Percentiles rank a stretch among this genome's conserved stretches.
These are phyloP conservation scores for Aegilops tauschii DNA, from an alignment of 176 grass and related monocot genomes.

Conservation along the genomic window DNA sequence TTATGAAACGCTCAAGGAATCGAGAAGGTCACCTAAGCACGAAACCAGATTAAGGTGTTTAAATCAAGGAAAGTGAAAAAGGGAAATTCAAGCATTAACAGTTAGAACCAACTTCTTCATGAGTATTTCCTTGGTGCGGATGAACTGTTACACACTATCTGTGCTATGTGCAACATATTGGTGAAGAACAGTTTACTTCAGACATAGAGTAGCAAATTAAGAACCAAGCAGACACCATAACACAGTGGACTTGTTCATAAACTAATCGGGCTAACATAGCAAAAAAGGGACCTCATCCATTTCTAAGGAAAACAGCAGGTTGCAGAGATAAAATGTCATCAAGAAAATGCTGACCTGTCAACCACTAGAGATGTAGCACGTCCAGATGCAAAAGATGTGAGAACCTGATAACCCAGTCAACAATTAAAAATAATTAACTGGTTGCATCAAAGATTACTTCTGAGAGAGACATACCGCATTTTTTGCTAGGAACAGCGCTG, in stretches of 20 bases:
- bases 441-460: constrained; percentile 17
- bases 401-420: constrained; percentile 56
- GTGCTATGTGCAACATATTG: not conserved
- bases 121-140: not conserved
- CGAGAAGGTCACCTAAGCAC: not conserved
- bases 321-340: not conserved
- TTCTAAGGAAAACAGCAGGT: not conserved
- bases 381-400: constrained; percentile 99
- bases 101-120: not conserved
- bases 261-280: constrained; percentile 7
- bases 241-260: not conserved
- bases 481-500: constrained; percentile 90
- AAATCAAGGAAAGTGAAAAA: constrained; percentile 8
- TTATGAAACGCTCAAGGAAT: constrained; percentile 20
- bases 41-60: not conserved
- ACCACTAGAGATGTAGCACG: constrained; percentile 95
- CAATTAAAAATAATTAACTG: constrained; percentile 42
- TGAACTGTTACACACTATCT: not conserved
- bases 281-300: not conserved
- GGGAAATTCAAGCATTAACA: not conserved
- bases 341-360: constrained; percentile 71
- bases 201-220: not conserved
- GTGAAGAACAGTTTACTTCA: constrained; percentile 12
- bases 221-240: not conserved
- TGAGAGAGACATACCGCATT: constrained; percentile 82